These are phyloP conservation scores for Lichtheimia hyalospora DNA, from an alignment of 371 early-diverging fungal species.

Conservation along the genomic window DNA sequence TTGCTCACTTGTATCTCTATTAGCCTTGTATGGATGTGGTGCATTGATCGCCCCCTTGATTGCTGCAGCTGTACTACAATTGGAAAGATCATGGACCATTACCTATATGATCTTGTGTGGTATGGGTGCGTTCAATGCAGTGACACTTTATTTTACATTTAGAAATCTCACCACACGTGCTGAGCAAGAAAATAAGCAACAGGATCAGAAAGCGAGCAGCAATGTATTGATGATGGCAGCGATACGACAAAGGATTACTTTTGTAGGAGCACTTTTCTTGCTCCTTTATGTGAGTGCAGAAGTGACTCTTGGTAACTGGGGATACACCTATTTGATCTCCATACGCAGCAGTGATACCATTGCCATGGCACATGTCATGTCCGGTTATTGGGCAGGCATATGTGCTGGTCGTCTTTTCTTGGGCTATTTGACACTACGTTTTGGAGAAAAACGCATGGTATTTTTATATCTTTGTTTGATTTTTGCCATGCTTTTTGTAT, in stretches of 20 bases:
- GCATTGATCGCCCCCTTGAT: conserved; percentile 24
- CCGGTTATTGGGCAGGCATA: conserved; percentile 30
- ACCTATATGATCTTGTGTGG: conserved; percentile 20
- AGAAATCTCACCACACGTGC: conserved; percentile 3
- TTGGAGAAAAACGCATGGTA: conserved; percentile 30
- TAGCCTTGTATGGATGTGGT: conserved; percentile 27
- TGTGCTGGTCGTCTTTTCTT: conserved; percentile 22
- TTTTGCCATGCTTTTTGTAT: conserved; percentile 13
- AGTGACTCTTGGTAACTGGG: conserved; percentile 29
- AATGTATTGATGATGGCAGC: conserved; percentile 1
- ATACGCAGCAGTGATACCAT: conserved; percentile 18
- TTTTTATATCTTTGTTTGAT: conserved; percentile 12
- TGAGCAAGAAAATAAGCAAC: not conserved
- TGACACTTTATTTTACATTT: conserved; percentile 1
- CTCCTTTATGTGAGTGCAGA: conserved; percentile 28
- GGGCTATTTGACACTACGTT: conserved; percentile 18
- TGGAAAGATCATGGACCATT: conserved; percentile 10
- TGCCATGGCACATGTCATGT: conserved; percentile 23
- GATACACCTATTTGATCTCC: conserved; percentile 24
- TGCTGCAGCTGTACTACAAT: conserved; percentile 15
- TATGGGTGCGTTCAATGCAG: conserved; percentile 7
- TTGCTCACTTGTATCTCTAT: not conserved
- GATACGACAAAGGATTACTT: conserved; percentile 13
- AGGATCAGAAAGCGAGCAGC: not conserved
- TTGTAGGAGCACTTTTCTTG: conserved; percentile 19